Conservation (phyloP, 768 basidiomycete species). For the Hypholoma sublateritium region DNA sequence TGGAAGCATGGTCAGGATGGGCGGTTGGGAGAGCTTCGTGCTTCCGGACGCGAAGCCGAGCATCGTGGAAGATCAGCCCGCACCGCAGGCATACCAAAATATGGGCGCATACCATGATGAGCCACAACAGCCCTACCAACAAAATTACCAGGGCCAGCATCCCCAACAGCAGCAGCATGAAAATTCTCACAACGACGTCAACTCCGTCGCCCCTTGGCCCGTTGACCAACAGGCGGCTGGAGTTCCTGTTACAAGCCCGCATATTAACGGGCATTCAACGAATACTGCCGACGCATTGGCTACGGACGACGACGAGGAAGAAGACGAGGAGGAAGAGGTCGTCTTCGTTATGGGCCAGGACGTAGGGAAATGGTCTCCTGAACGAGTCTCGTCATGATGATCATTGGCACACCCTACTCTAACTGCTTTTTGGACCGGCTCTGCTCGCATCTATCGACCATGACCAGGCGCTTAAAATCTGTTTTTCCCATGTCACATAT, state of each 20-base stretch:
- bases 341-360: constrained; percentile 10
- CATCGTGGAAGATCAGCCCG: constrained; percentile 30
- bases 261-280: neutral
- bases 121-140: neutral
- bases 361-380: constrained; percentile 6
- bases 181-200: neutral
- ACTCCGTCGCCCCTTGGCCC: neutral
- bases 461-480: neutral
- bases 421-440: neutral
- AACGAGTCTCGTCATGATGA: neutral
- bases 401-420: neutral
- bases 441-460: neutral
- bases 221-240: neutral
- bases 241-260: neutral
- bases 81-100: constrained; percentile 7
- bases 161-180: neutral
- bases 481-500: neutral
- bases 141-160: neutral
- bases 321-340: constrained; percentile 9
- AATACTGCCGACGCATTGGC: neutral
- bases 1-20: constrained; percentile 67
- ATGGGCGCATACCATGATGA: constrained; percentile 5
- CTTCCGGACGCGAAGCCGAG: constrained; percentile 62
- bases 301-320: constrained; percentile 2
- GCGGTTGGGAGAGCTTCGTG: constrained; percentile 61